Base-by-base conservation (phyloP, 2,329 filamentous ascomycete genomes). In the Calonectria multiphialidica region DNA sequence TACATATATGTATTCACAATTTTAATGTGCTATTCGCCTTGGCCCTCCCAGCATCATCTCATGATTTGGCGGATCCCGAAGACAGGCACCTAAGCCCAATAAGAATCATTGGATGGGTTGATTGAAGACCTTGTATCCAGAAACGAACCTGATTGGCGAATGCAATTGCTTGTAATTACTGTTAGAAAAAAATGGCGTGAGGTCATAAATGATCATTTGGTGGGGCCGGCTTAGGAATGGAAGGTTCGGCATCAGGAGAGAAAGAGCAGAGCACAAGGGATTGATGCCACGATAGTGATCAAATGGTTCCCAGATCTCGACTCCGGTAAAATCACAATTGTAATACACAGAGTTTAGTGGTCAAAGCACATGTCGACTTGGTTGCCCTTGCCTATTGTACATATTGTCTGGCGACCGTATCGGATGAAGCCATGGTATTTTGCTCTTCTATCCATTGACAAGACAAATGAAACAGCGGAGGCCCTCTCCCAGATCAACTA, bases 371-470 rank as follows among this genome's bases (percentile, higher is more conserved):
- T 50, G 68, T 77, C 66, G 70, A 76, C 74, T 76, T 70, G 74
- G 75, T 78, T 80, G 72, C 75, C 75, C 73, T 78, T 72, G 76
- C 73, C 73, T 80, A 80, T 76, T 76, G 72, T 79, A 80, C 75
- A 82, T 64, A 73, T 71, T 74, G 74, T 72, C 78, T 66, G 73
- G 75, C 73, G 69, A 78, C 74, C 74, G 71, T 72, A 71, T 76
- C 53, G 64, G 65, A 75, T 75, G 71, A 72, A 77, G 73, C 71
- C 69, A 78, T 74, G 64, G 66, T 78, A 75, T 76, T 80, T 74
- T 75, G 68, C 71, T 74, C 72, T 76, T 74, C 72, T 71, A 78
- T 76, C 71, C 70, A 72, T 66, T 71, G 68, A 75, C 71, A 74
- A 70, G 72, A 80, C 76, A 78, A 80, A 79, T 76, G 72, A 79